phyloP scores from a whole-genome alignment of 1,139 yeast species.

The Lodderomyces beijingensis region DNA sequence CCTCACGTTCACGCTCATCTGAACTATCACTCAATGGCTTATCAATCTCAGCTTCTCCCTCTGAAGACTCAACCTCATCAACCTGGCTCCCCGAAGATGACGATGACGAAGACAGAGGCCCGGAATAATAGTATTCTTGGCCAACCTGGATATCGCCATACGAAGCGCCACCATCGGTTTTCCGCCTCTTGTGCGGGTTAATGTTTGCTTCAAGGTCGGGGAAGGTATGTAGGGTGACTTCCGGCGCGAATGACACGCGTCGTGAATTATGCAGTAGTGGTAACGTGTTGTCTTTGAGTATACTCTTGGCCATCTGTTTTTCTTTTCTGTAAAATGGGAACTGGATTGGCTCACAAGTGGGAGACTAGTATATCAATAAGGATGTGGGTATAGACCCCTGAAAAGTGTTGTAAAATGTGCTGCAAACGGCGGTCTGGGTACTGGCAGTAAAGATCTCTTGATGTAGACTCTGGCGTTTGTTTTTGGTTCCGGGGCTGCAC shows the following conservation, averaged over 20 bases:
- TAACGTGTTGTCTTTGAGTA: conserved; percentile 24
- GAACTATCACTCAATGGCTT: conserved; percentile 6
- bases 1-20: no score
- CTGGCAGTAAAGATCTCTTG: no score
- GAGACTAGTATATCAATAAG: no score
- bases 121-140: conserved; percentile 16
- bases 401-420: no score
- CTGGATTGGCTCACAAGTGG: no score
- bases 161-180: conserved; percentile 23
- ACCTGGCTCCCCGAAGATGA: not conserved
- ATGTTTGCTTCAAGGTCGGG: conserved; percentile 23
- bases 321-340: no score
- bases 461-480: no score
- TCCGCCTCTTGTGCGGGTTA: conserved; percentile 25
- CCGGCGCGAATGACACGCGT: conserved; percentile 73
- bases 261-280: conserved; percentile 28
- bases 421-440: no score
- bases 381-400: no score
- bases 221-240: conserved; percentile 66
- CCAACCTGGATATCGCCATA: conserved; percentile 7
- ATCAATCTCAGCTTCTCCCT: conserved; percentile 2
- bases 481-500: no score
- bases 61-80: conserved; percentile 1
- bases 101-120: conserved; percentile 1
- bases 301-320: conserved; percentile 19